A percentile compares a stretch with the other conserved stretches of the same genome.
phyloP scores from a whole-genome alignment of 768 basidiomycete species.

The Trametes cubensis region DNA sequence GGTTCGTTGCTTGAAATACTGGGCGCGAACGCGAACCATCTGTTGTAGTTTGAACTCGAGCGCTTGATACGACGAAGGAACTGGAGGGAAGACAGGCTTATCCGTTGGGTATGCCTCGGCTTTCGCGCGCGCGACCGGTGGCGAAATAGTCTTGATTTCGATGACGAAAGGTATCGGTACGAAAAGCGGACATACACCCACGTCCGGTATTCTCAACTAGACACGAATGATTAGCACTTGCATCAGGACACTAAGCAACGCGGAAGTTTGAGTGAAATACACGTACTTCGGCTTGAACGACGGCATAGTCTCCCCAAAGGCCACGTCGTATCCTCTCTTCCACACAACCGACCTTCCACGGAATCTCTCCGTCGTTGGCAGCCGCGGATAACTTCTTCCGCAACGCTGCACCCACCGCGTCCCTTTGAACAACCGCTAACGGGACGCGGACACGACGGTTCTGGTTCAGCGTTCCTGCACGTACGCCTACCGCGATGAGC shows the following conservation, averaged over 20 bases:
- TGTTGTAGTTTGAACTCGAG: constrained; percentile 14
- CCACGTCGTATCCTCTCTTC: constrained; percentile 15
- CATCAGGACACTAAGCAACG: too few species aligned
- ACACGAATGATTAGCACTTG: neutral
- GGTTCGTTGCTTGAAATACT: neutral
- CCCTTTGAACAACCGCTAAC: constrained; percentile 8
- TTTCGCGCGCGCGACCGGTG: constrained; percentile 9
- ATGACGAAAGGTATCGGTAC: constrained; percentile 28
- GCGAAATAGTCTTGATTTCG: constrained; percentile 20
- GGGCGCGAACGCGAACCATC: constrained; percentile 1
- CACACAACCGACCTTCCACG: neutral
- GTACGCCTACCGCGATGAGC: constrained; percentile 20
- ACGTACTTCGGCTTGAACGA: constrained; percentile 16
- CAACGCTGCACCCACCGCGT: neutral
- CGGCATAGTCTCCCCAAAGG: constrained; percentile 18
- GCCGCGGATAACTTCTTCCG: neutral
- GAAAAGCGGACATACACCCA: constrained; percentile 19
- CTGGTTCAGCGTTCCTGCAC: constrained; percentile 14
- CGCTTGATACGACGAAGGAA: neutral
- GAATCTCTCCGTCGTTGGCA: neutral
- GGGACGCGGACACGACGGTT: constrained; percentile 10
- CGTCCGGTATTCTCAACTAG: constrained; percentile 15
- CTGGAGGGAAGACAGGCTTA: constrained; percentile 17
- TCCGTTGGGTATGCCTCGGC: constrained; percentile 9
- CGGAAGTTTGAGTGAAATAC: neutral